These are phyloP conservation scores for Puccinia triticina DNA, from an alignment of 1,284 basidiomycete species.

Conservation along the genomic window DNA sequence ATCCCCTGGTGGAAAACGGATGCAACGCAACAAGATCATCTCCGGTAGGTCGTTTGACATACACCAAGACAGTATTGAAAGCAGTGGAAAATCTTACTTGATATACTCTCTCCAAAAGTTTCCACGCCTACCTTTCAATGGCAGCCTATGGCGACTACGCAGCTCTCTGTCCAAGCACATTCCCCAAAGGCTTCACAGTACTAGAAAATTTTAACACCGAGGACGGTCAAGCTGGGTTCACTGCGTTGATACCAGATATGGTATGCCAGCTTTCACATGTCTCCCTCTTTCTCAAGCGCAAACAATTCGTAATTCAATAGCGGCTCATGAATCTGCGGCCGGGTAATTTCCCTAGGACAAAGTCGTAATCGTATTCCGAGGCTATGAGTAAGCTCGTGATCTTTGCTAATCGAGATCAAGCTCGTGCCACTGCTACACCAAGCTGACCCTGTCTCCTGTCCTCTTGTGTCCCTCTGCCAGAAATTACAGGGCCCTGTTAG, in stretches of 20 bases:
- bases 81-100: constrained; percentile 1
- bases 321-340: not conserved
- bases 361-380: constrained; percentile 54
- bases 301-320: not conserved
- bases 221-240: constrained; percentile 51
- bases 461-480: not conserved
- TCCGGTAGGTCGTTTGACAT: not conserved
- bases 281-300: not conserved
- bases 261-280: not conserved
- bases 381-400: constrained; percentile 39
- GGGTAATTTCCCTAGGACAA: not conserved
- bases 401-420: not conserved
- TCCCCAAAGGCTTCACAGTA: constrained; percentile 53
- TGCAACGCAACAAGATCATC: constrained; percentile 34
- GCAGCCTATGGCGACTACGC: constrained; percentile 52
- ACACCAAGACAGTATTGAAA: not conserved
- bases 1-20: constrained; percentile 32
- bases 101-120: constrained; percentile 26
- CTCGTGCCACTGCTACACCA: no score
- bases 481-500: not conserved
- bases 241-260: constrained; percentile 53
- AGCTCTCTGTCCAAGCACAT: constrained; percentile 52
- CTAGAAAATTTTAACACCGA: constrained; percentile 51
- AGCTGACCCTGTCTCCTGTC: not conserved
- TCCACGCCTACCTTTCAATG: constrained; percentile 52